phyloP scores from a whole-genome alignment of 1,139 yeast genomes.

The Candida sojae region DNA sequence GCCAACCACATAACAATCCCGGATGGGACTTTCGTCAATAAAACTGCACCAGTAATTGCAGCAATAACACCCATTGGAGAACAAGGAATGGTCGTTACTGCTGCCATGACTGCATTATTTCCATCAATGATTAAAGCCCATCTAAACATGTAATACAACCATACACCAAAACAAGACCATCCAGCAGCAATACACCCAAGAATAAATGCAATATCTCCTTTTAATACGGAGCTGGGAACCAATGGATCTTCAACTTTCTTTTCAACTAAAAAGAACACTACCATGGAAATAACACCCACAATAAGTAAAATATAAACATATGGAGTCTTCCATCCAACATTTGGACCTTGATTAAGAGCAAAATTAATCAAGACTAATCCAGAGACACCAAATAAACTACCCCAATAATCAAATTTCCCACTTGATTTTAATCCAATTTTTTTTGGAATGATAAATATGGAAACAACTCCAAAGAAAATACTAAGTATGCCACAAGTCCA shows the following conservation, averaged over 20 bases:
- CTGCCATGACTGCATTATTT: conserved; percentile 33
- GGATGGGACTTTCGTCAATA: conserved; percentile 40
- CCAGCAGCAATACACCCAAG: conserved; percentile 55
- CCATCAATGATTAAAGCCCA: conserved; percentile 34
- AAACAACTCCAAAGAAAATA: conserved; percentile 26
- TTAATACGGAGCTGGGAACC: conserved; percentile 44
- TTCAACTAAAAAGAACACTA: conserved; percentile 38
- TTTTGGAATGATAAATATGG: conserved; percentile 46
- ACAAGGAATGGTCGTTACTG: conserved; percentile 43
- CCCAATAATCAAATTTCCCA: conserved; percentile 47
- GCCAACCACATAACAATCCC: conserved; percentile 47
- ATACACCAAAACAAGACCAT: conserved; percentile 63
- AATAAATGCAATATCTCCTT: conserved; percentile 45
- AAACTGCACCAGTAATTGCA: conserved; percentile 41
- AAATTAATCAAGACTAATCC: conserved; percentile 55
- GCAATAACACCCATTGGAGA: conserved; percentile 47
- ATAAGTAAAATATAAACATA: conserved; percentile 54
- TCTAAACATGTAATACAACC: conserved; percentile 50
- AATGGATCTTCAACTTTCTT: conserved; percentile 41
- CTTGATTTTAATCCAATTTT: conserved; percentile 24
- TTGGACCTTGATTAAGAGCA: conserved; percentile 66
- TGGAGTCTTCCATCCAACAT: conserved; percentile 53
- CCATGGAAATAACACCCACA: conserved; percentile 43
- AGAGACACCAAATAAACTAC: conserved; percentile 46
- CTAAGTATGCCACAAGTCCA: conserved; percentile 48